Evolutionary conservation across 2,329 filamentous ascomycete genomes (phyloP).

Genomic region (Alternaria alternata): DNA sequence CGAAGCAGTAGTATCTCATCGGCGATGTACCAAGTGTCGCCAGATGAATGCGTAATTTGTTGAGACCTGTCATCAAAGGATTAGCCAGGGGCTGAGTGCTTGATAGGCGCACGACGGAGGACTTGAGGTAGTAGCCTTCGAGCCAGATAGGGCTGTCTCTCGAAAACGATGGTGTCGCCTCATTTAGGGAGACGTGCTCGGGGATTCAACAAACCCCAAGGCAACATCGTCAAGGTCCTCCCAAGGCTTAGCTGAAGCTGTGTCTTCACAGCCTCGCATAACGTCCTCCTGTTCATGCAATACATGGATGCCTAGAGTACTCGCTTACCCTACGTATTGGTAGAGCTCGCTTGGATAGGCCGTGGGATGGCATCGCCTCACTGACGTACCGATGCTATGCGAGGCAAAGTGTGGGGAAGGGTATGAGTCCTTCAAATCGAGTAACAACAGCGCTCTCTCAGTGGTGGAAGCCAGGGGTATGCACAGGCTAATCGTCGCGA

Average conservation of each 20-base stretch:
- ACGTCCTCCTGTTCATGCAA: neutral
- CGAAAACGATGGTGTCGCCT: neutral
- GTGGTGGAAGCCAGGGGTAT: slow-evolving; percentile 14
- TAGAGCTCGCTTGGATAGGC: neutral
- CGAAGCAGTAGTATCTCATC: neutral
- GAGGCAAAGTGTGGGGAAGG: slow-evolving; percentile 17
- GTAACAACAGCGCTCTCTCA: slow-evolving; percentile 23
- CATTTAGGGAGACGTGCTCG: neutral
- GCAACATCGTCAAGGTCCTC: neutral
- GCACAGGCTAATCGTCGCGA: slow-evolving; percentile 31
- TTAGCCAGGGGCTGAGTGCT: neutral
- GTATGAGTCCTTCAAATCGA: slow-evolving; percentile 26
- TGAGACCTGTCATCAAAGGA: neutral
- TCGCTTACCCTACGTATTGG: neutral
- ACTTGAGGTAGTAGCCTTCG: neutral
- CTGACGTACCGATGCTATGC: slow-evolving; percentile 7
- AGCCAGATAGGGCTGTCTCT: neutral
- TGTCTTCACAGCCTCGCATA: neutral
- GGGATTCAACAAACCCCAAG: neutral
- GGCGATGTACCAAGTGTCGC: neutral
- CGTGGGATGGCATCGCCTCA: slow-evolving; percentile 11
- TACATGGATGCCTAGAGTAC: neutral
- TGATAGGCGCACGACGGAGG: neutral
- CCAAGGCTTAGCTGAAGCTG: neutral
- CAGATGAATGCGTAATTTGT: neutral